Base-by-base conservation (phyloP, 2,329 filamentous ascomycete genomes). In the Dendrostoma leiphaemia region DNA sequence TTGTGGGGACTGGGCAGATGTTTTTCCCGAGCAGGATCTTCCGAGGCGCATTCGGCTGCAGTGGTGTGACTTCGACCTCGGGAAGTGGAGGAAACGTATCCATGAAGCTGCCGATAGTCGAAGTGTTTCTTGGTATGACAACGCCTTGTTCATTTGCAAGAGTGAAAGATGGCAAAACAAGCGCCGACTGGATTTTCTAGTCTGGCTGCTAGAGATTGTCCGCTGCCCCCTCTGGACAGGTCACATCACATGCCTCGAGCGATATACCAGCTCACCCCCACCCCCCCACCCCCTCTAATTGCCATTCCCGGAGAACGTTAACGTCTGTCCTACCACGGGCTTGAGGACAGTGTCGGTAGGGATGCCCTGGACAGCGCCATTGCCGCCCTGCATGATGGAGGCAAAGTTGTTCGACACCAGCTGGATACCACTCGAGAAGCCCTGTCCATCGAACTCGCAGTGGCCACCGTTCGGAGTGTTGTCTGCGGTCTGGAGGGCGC, bases 401-500 rank as follows among this genome's bases (percentile, higher is more conserved):
- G 72, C 71, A 64, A 76, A 84, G 59, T 74, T 80, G 28, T 77
- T 69, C 8, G 77, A 69, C 69, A 84, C 76, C n/a, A 81, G 69
- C 69, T 84, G 80, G 29, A 84, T 76, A 10, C 81, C 80, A n/a
- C 70, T 74, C 9, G 76, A 74, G 59, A 84, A 84, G 9, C 67
- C 76, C 61, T 76, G 59, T 12, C 69, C 77, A 62, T 84, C 81
- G 55, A 84, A 84, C 49, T 73, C 80, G 68, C 81, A 84, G 65
- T 84, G 81, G 0, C 80, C 81, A 34, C 80, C 80, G 21, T 71
- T 67, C 2, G 81, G 80, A 3, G 75, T 74, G 59, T 81, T 82
- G 59, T 84, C 77, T 1, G 81, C 79, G 1, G 81, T 84, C 69
- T 83, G 80, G 51, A 82, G 63, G 3, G 70, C 65, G 28, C 77